Conservation (phyloP, 805 yeast species). For the Starmerella bacillaris region DNA sequence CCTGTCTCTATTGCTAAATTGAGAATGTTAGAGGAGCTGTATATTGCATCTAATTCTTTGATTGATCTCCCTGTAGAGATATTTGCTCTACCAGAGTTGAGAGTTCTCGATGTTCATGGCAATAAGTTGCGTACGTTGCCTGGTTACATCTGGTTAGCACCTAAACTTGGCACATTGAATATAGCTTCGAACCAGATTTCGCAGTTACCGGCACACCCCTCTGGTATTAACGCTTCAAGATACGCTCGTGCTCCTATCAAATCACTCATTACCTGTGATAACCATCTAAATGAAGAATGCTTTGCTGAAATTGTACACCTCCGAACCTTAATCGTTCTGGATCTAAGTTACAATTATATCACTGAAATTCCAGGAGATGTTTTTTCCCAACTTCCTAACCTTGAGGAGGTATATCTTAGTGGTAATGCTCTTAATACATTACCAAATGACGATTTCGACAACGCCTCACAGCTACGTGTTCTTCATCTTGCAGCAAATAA, state of each 20-base stretch:
- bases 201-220: slow-evolving; percentile 7
- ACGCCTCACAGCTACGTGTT: slow-evolving; percentile 37
- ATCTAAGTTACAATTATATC: slow-evolving; percentile 69
- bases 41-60: slow-evolving; percentile 57
- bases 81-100: slow-evolving; percentile 40
- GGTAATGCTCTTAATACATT: slow-evolving; percentile 66
- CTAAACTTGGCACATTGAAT: slow-evolving; percentile 17
- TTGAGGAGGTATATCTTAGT: slow-evolving; percentile 54
- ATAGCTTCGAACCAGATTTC: slow-evolving; percentile 17
- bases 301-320: slow-evolving; percentile 50
- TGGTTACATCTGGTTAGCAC: slow-evolving; percentile 45
- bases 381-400: slow-evolving; percentile 34
- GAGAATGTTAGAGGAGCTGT: slow-evolving; percentile 42
- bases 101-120: slow-evolving; percentile 59
- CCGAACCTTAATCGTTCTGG: slow-evolving; percentile 40
- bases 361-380: slow-evolving; percentile 69
- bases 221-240: slow-evolving; percentile 3
- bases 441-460: slow-evolving; percentile 72
- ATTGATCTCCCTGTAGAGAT: slow-evolving; percentile 51
- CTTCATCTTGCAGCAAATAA: slow-evolving; percentile 68
- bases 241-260: slow-evolving; percentile 3
- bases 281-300: slow-evolving; percentile 60
- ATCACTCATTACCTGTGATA: slow-evolving; percentile 54
- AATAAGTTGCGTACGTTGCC: slow-evolving; percentile 62
- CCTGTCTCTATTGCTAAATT: slow-evolving; percentile 53